These are phyloP conservation scores for Pyrenophora teres DNA, from an alignment of 2,329 filamentous ascomycete genomes.

Conservation along the genomic window DNA sequence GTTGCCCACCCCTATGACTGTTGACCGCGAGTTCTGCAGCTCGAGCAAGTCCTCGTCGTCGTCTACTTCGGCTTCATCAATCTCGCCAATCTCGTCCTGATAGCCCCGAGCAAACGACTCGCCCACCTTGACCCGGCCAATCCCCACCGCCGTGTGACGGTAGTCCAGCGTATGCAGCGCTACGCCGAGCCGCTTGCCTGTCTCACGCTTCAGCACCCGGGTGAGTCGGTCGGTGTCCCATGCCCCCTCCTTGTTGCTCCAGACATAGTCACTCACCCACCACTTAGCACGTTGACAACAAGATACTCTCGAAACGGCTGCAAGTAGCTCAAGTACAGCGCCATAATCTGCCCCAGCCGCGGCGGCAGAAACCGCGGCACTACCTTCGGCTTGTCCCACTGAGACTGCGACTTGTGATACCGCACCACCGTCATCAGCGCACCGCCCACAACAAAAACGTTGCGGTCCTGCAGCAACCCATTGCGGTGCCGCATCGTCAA, in stretches of 20 bases:
- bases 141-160: slow-evolving; percentile 18
- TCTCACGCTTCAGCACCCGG: slow-evolving; percentile 18
- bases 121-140: slow-evolving; percentile 16
- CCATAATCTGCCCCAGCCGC: slow-evolving; percentile 26
- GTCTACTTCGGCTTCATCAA: slow-evolving; percentile 26
- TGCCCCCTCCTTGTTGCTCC: not conserved
- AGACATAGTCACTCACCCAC: slow-evolving; percentile 16
- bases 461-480: slow-evolving; percentile 14
- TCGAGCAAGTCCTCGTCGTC: slow-evolving; percentile 10
- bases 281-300: slow-evolving; percentile 13
- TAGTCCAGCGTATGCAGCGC: slow-evolving; percentile 21
- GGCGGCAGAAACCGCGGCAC: slow-evolving; percentile 28
- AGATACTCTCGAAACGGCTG: slow-evolving; percentile 26
- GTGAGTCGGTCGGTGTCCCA: slow-evolving; percentile 8
- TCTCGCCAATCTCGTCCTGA: slow-evolving; percentile 19
- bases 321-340: slow-evolving; percentile 26
- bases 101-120: slow-evolving; percentile 23
- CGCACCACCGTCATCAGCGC: slow-evolving; percentile 21
- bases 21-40: slow-evolving; percentile 17
- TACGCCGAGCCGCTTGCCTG: slow-evolving; percentile 16
- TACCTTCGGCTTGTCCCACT: slow-evolving; percentile 31
- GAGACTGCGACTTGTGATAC: slow-evolving; percentile 32
- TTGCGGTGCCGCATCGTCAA: slow-evolving; percentile 20
- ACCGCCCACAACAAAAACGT: slow-evolving; percentile 17
- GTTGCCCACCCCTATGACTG: slow-evolving; percentile 8